Conservation (phyloP, 2,329 filamentous ascomycete species). For the Phaeosphaeriaceae sp. region DNA sequence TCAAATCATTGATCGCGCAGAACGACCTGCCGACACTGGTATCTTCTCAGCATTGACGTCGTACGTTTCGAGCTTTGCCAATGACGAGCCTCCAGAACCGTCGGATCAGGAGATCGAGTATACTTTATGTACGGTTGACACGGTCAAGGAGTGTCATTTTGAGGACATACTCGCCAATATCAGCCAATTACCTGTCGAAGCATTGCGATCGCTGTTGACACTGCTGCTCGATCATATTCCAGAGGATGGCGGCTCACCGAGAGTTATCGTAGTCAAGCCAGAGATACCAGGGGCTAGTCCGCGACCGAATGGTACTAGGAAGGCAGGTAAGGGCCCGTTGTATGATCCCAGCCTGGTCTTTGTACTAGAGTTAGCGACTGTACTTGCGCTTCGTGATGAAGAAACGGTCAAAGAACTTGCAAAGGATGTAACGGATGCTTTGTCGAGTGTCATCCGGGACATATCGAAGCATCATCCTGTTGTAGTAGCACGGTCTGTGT, state of each 20-base stretch:
- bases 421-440: conserved; percentile 76
- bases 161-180: conserved; percentile 84
- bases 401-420: conserved; percentile 76
- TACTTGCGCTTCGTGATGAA: conserved; percentile 77
- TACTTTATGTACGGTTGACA: conserved; percentile 92
- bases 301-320: conserved; percentile 65
- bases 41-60: conserved; percentile 94
- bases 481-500: conserved; percentile 81
- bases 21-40: conserved; percentile 78
- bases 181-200: conserved; percentile 67
- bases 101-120: conserved; percentile 97
- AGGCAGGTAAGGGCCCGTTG: conserved; percentile 61
- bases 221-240: conserved; percentile 83
- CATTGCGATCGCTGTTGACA: conserved; percentile 69
- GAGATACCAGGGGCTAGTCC: conserved; percentile 70
- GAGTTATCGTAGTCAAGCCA: conserved; percentile 89
- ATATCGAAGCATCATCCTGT: conserved; percentile 79
- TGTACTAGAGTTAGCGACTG: conserved; percentile 87
- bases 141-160: conserved; percentile 87
- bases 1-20: conserved; percentile 87
- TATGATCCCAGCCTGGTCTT: conserved; percentile 91
- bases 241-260: conserved; percentile 77
- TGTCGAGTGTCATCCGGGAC: conserved; percentile 84
- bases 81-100: conserved; percentile 95
- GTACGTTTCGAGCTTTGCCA: conserved; percentile 98